Base-by-base conservation (phyloP, 352 stramenopile species). In the Phytophthora colocasiae region DNA sequence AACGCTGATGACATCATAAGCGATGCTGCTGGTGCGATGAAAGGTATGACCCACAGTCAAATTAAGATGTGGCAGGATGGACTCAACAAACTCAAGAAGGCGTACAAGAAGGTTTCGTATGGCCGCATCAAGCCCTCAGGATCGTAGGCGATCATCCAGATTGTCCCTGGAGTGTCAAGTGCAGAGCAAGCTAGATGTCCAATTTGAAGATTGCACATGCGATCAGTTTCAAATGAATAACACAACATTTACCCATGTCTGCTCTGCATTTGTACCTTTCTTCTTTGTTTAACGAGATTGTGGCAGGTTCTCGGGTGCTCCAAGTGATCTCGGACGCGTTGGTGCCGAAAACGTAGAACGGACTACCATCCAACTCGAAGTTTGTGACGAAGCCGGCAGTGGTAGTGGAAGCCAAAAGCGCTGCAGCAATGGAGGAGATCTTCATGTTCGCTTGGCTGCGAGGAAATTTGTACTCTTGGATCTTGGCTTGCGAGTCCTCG, bases 301-400 rank as follows among this genome's bases (percentile, higher is more conserved):
- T 77, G 36, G 58, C 27, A 73, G 31, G 24, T 77, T 45, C 52
- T 43, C 50, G 40, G 54, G 54, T 43, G 27, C 58, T 77, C 68
- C 68, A 76, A 40, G 60, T 65, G 57, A 62, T 76, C 44, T 64
- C 49, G 1, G 68, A 72, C 15, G 68, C 62, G 44, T 72, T 76
- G 15, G 68, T 76, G 46, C 68, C 68, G 41, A 76, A 73, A 31
- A 73, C 47, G 64, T 77, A 74, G 58, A 77, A 73, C 32, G 64
- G 58, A 2, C 58, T 48, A 49, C 69, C 69, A 45, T 77, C 69
- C 27, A 71, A 26, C 43, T 73, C 39, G 45, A 77, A 77, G 19
- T 43, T 69, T 1, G 64, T 74, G 27, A 77, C 69, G 49, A 52
- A 77, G 12, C 58, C 69, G 4, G 69, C 69, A 6, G 31, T 31